Evolutionary conservation across 345 rosid species (phyloP), one percentile per base, ranked within the genome.

Genomic region (Excoecaria agallocha): DNA sequence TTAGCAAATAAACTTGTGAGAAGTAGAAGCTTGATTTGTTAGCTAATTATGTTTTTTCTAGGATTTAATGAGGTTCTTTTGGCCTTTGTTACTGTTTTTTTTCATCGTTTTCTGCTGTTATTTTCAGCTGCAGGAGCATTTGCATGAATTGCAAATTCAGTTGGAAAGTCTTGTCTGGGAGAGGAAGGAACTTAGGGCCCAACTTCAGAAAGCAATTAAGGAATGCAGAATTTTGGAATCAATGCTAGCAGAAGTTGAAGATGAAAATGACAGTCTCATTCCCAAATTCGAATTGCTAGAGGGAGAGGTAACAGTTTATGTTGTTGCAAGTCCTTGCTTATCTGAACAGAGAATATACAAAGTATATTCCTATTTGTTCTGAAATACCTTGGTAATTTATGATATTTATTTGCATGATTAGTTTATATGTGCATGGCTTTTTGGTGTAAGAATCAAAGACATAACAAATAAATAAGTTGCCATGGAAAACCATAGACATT

Each of bases 41-140:
- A 38, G 48, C n/a, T 61, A 54, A 41, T 41, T 38, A 13, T 63
- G 20, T 43, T 39, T 69, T 69, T 74, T 41, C 37, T 50, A 39
- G 20, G 49, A 24, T 55, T 1, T 38, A 11, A 5, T 66, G 6
- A 6, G 12, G 55, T 3, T 24, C 37, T 12, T 56, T 57, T 68
- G 48, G 56, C 49, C 30, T n/a, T 63, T 63, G 49, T 1, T 51
- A 9, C 11, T 20, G 3, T n/a, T 22, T 19, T 39, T 78, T 24
- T 6, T 35, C 38, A 20, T n/a, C 24, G 76, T 75, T 35, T 41
- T 59, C 12, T 61, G 30, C 57, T 67, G 4, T 25, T 15, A 43
- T 75, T 78, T 88, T 77, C 89, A 94, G 98, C 86, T 94, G 81
- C 95, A 91, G 75, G 82, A 84, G 68, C 77, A 82, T 70, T 66